Base-by-base conservation (phyloP, 2,329 filamentous ascomycete species). In the Trichoderma oligosporum region DNA sequence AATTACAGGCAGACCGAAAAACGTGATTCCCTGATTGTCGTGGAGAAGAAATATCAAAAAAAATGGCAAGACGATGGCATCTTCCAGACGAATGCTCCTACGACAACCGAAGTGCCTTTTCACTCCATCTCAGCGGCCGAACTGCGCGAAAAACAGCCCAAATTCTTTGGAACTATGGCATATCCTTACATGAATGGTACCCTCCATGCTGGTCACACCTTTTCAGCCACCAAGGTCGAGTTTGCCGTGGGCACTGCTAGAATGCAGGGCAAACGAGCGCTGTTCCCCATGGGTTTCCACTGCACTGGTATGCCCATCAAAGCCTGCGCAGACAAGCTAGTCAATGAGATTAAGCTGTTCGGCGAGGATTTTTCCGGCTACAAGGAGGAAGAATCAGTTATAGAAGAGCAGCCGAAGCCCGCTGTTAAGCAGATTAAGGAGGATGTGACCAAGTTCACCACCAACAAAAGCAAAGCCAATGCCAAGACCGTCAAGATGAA, bases 231-330 rank as follows among this genome's bases (percentile, higher is more conserved):
- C 68, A 99, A 99, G 75, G 85, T 96, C 66, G 94, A 99, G 75
- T 99, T 97, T 73, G 87, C 86, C 58, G 84, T 88, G 22, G 91
- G 93, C 41, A 92, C 91, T 69, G 87, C 88, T 45, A 82, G 93
- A 56, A 95, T 97, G 90, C 84, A 91, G 71, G 94, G 94, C 68
- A 93, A 93, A 78, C 82, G 87, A 53, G 81, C 87, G 57, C 79
- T 97, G 53, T 97, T 94, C 71, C 94, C 94, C 57, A 87, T 94
- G 68, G 94, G 93, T 29, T 99, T 91, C 78, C 94, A 99, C 79
- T 75, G 74, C 76, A 97, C 93, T 0, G 94, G 94, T 66, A 95
- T 99, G 87, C 91, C 92, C 44, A 99, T 99, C 79, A 97, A 97
- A 76, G 92, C 94, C 5, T 95, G 90, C 68, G 91, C 94, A 55